These are phyloP conservation scores for Suillus sp. DNA, from an alignment of 768 basidiomycete species.

Conservation along the genomic window DNA sequence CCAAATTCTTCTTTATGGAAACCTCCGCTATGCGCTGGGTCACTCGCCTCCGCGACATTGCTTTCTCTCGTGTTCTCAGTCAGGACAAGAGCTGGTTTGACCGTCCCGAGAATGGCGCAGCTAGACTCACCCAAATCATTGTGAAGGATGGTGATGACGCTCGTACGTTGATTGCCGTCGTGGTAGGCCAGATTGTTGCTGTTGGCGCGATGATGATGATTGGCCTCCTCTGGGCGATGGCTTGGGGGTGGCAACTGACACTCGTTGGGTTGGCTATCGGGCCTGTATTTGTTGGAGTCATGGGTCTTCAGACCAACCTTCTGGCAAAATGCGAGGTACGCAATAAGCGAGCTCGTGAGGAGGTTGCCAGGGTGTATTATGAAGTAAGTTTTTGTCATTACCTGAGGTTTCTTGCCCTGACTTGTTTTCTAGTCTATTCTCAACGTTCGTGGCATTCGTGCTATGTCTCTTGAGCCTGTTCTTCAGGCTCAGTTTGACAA, in stretches of 20 bases:
- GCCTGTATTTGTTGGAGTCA: constrained; percentile 76
- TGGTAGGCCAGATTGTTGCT: constrained; percentile 71
- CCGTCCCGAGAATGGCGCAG: constrained; percentile 55
- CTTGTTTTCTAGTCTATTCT: constrained; percentile 56
- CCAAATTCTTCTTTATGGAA: constrained; percentile 85
- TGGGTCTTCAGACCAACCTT: constrained; percentile 74
- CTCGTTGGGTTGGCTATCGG: constrained; percentile 86
- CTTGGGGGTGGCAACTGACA: constrained; percentile 89
- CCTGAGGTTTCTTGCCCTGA: constrained; percentile 9
- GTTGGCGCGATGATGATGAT: constrained; percentile 80
- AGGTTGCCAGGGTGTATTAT: constrained; percentile 82
- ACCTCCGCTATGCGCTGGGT: constrained; percentile 75
- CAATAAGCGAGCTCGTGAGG: constrained; percentile 88
- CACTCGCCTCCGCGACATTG: constrained; percentile 55
- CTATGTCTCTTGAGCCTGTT: constrained; percentile 79
- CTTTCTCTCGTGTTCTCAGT: constrained; percentile 59
- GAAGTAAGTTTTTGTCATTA: constrained; percentile 55
- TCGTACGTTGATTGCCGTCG: constrained; percentile 68
- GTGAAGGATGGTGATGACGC: constrained; percentile 93
- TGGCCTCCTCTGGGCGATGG: constrained; percentile 88
- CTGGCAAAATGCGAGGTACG: constrained; percentile 69
- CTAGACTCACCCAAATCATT: constrained; percentile 68
- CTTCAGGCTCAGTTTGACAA: constrained; percentile 71
- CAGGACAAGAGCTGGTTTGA: constrained; percentile 95
- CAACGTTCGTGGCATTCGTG: constrained; percentile 84